phyloP scores from a whole-genome alignment of 2,329 filamentous ascomycete species.

The Pseudogymnoascus sp. region DNA sequence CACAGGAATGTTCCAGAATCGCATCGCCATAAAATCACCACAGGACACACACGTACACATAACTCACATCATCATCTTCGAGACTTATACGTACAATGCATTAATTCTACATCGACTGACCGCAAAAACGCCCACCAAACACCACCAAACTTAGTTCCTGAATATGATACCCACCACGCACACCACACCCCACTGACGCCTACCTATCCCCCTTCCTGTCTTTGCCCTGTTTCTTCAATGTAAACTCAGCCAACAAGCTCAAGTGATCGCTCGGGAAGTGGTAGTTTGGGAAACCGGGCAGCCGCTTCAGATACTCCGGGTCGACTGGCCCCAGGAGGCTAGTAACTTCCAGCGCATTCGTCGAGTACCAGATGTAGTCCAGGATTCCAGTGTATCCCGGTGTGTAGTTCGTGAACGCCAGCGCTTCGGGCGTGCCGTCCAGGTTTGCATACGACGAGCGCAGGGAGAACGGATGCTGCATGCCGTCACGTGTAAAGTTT shows the following conservation, averaged over 20 bases:
- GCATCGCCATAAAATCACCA: neutral
- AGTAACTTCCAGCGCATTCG: constrained; percentile 61
- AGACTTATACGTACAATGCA: constrained; percentile 5
- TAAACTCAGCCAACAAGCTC: constrained; percentile 61
- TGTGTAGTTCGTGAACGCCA: constrained; percentile 94
- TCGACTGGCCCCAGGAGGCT: constrained; percentile 64
- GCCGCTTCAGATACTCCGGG: constrained; percentile 60
- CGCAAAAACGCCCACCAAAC: constrained; percentile 8
- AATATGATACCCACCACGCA: neutral
- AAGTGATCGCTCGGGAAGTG: constrained; percentile 71
- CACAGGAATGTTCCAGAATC: neutral
- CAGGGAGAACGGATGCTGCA: constrained; percentile 88
- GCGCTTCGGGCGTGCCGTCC: constrained; percentile 72
- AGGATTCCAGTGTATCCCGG: constrained; percentile 87
- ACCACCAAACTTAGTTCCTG: constrained; percentile 8
- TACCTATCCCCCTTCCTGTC: constrained; percentile 5
- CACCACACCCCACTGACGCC: neutral
- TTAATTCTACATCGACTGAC: constrained; percentile 9
- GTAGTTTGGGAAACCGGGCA: constrained; percentile 68
- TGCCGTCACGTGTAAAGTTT: constrained; percentile 84
- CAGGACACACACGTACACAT: neutral
- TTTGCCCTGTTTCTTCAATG: constrained; percentile 44
- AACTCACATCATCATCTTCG: neutral
- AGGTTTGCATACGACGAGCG: constrained; percentile 83
- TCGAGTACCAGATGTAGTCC: constrained; percentile 97